Conservation (phyloP, 805 yeast genomes). For the Wilhelminamyces savonicus region DNA sequence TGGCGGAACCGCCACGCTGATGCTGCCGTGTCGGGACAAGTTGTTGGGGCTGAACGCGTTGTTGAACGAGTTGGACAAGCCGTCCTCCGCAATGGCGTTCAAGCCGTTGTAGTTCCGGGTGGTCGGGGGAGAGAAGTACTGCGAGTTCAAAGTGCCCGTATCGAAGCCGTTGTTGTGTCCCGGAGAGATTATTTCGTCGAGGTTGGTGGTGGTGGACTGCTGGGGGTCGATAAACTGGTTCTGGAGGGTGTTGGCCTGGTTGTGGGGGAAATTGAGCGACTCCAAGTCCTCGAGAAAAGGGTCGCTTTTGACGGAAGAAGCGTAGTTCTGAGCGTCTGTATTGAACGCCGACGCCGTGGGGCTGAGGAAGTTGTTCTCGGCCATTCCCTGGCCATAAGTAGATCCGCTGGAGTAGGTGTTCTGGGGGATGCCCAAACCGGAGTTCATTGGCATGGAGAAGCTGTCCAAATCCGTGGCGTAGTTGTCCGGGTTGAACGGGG, state of each 20-base stretch:
- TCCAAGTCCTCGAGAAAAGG: slow-evolving; percentile 28
- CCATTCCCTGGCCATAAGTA: no score
- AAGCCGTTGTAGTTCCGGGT: slow-evolving; percentile 18
- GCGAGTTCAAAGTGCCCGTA: slow-evolving; percentile 17
- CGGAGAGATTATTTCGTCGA: slow-evolving; percentile 36
- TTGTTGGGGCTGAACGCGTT: slow-evolving; percentile 24
- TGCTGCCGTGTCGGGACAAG: slow-evolving; percentile 23
- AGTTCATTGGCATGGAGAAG: no score
- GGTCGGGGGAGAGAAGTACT: slow-evolving; percentile 36
- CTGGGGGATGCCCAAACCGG: slow-evolving; percentile 1
- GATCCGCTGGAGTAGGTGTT: not conserved
- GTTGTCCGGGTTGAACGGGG: not conserved
- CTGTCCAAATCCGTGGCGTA: no score
- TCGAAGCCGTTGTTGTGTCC: slow-evolving; percentile 13
- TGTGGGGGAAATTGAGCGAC: slow-evolving; percentile 9
- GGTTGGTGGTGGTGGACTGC: slow-evolving; percentile 14
- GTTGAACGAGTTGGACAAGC: slow-evolving; percentile 5
- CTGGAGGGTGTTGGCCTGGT: slow-evolving; percentile 4
- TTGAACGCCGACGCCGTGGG: no score
- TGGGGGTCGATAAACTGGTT: slow-evolving; percentile 8
- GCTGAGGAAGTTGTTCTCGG: no score
- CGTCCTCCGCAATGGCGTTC: slow-evolving; percentile 28
- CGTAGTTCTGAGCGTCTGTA: no score
- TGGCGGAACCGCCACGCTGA: slow-evolving; percentile 19
- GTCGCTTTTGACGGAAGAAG: slow-evolving; percentile 16